Evolutionary conservation across 2,329 filamentous ascomycete genomes (phyloP), one percentile per base, ranked within the genome.

Genomic region (Cercospora sp.): DNA sequence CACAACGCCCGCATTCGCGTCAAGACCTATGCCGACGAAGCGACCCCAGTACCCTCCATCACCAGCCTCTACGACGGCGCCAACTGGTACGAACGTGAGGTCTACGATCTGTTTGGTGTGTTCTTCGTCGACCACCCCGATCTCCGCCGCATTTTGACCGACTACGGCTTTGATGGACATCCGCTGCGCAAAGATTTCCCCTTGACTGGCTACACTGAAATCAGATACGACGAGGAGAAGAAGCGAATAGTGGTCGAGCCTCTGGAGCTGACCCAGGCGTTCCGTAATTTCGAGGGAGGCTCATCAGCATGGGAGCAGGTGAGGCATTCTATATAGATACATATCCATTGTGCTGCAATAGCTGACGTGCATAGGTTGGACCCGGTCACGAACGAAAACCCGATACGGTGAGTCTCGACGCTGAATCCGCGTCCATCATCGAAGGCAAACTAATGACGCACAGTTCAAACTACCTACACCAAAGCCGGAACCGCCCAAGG

Each of bases 211-310:
- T 99, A 99, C 85, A 99, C 95, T 36, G 96, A 99, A 84, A 91
- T 99, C 74, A 88, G 95, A 78, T 99, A 96, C 79, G 95, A 99
- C 75, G 95, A 99, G 84, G 96, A 99, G 87, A 99, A 97, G 91
- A 99, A 99, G 89, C 89, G 95, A 71, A 97, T 99, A 79, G 94
- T 99, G 69, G 94, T 96, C 33, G 96, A 99, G 86, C 95, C 96
- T 48, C 86, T 99, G 60, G 95, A 99, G 85, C 87, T 99, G 82
- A 98, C 95, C 13, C 95, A 99, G 83, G 95, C 96, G 7, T 99
- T 96, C 89, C 90, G 95, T 75, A 98, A 99, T 84, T 99, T 99
- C 78, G 94, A 97, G 83, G 93, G 94, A 69, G 83, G 68, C 73
- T 87, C 70, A 60, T 77, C 80, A 60, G 79, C 84, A 48, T 60